These are phyloP conservation scores for Dioszegia aurantiaca DNA, from an alignment of 768 basidiomycete species.

Conservation along the genomic window DNA sequence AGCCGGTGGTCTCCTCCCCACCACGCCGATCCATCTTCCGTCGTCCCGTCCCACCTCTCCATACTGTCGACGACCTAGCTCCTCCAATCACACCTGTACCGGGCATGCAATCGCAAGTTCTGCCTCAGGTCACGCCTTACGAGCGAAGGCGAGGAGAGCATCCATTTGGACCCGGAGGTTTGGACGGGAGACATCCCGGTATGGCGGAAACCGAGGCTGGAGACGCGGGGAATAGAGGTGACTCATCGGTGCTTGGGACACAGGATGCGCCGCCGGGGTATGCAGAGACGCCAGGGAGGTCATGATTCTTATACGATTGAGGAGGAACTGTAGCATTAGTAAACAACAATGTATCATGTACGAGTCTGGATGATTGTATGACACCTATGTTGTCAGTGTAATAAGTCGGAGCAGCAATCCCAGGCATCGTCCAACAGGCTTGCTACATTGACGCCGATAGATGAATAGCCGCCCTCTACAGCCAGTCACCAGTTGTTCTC, in stretches of 20 bases:
- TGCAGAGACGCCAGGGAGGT: background rate
- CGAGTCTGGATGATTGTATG: too few species aligned
- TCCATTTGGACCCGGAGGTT: constrained; percentile 3
- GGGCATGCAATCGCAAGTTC: background rate
- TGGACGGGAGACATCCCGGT: constrained; percentile 4
- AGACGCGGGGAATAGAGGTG: background rate
- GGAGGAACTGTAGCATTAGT: background rate
- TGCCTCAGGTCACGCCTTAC: constrained; percentile 12
- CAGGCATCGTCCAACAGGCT: too few species aligned
- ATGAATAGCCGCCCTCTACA: too few species aligned
- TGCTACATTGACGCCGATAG: too few species aligned
- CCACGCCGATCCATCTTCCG: constrained; percentile 10
- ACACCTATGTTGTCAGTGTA: too few species aligned
- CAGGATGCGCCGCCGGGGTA: constrained; percentile 6
- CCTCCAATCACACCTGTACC: background rate
- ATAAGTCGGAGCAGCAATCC: too few species aligned
- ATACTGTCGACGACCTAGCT: constrained; percentile 3
- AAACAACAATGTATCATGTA: too few species aligned
- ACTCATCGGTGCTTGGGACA: background rate
- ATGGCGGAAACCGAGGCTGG: background rate
- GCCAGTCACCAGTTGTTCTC: constrained; percentile 47
- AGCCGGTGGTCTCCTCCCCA: background rate
- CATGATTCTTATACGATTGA: background rate
- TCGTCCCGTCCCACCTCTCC: constrained; percentile 4
- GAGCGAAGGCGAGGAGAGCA: constrained; percentile 2